Evolutionary conservation across 2,329 filamentous ascomycete genomes (phyloP).

Genomic region (Neonectria hederae): DNA sequence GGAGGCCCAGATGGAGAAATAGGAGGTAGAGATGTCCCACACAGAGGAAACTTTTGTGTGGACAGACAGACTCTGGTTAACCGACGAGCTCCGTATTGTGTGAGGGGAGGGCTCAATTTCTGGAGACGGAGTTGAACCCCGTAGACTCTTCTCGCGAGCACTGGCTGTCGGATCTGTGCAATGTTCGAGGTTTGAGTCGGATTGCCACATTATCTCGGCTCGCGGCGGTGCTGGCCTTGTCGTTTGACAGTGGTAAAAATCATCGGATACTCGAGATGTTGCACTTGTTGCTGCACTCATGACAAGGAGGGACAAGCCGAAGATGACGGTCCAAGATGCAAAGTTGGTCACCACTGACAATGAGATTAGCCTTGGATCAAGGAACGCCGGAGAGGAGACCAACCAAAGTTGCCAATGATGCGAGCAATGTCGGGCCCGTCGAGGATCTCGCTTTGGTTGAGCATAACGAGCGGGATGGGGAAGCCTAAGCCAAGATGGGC

Average conservation of each 20-base stretch:
- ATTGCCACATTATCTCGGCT: slow-evolving; percentile 33
- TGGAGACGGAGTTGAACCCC: background rate
- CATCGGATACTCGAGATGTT: slow-evolving; percentile 11
- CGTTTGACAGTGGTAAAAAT: slow-evolving; percentile 22
- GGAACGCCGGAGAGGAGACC: slow-evolving; percentile 18
- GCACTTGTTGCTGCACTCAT: slow-evolving; percentile 24
- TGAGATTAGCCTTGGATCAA: slow-evolving; percentile 21
- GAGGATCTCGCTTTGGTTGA: slow-evolving; percentile 49
- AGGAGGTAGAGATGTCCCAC: slow-evolving; percentile 34
- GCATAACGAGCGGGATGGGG: slow-evolving; percentile 59
- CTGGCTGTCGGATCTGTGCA: background rate
- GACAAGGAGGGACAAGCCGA: slow-evolving; percentile 38
- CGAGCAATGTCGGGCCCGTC: slow-evolving; percentile 49
- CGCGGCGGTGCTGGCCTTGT: slow-evolving; percentile 7
- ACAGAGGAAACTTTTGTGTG: background rate
- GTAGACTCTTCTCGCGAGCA: slow-evolving; percentile 19
- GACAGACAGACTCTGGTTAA: slow-evolving; percentile 1
- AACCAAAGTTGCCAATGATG: slow-evolving; percentile 57
- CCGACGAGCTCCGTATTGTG: slow-evolving; percentile 19
- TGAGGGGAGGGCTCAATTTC: slow-evolving; percentile 3
- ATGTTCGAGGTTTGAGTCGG: slow-evolving; percentile 33
- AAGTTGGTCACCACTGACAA: slow-evolving; percentile 47
- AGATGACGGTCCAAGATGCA: slow-evolving; percentile 48
- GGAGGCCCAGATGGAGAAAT: slow-evolving; percentile 42
- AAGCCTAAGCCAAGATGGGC: slow-evolving; percentile 62